These are phyloP conservation scores for Beta macrorhiza DNA, from an alignment of 179 eudicot species.

Conservation along the genomic window DNA sequence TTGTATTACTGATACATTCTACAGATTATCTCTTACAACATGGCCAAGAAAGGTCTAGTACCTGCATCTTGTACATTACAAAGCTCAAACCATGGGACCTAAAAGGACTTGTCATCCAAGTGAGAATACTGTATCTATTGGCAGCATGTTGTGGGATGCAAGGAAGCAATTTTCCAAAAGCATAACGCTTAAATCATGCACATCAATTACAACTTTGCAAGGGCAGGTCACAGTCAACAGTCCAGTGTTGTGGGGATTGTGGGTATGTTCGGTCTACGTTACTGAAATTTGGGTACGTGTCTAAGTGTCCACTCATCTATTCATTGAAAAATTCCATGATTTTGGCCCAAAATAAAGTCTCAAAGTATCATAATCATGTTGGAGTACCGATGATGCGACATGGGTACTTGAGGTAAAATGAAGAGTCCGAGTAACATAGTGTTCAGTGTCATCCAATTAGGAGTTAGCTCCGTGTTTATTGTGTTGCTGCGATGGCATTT, in stretches of 20 bases:
- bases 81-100: neutral
- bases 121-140: neutral
- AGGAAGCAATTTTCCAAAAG: neutral
- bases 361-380: neutral
- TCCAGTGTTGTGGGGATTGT: too few relatives aligned
- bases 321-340: too few relatives aligned
- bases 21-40: neutral
- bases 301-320: too few relatives aligned
- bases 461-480: neutral
- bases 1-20: neutral
- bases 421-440: neutral
- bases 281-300: too few relatives aligned
- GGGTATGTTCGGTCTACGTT: too few relatives aligned
- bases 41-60: too few relatives aligned
- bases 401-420: neutral
- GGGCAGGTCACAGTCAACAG: neutral
- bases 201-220: neutral
- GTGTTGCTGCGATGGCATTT: neutral
- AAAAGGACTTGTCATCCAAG: neutral
- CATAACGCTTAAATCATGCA: neutral
- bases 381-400: neutral
- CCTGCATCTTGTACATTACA: too few relatives aligned
- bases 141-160: neutral
- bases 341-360: neutral
- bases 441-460: neutral